These are phyloP conservation scores for Lyophyllum semitale DNA, from an alignment of 768 basidiomycete genomes.

Conservation along the genomic window DNA sequence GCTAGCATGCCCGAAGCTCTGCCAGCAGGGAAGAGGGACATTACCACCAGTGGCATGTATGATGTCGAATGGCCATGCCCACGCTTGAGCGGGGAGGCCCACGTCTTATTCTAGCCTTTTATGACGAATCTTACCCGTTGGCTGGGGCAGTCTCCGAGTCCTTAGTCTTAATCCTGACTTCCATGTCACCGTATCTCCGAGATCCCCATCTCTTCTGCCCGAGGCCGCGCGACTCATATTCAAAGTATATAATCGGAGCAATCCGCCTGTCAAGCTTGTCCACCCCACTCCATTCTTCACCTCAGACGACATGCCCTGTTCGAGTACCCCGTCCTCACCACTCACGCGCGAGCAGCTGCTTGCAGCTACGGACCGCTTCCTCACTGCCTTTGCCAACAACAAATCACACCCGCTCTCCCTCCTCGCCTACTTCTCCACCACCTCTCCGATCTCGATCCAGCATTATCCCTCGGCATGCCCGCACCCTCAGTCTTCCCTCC, in stretches of 20 bases:
- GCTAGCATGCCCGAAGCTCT: not conserved
- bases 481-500: constrained; percentile 32
- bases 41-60: not conserved
- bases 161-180: constrained; percentile 12
- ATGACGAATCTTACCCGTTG: not conserved
- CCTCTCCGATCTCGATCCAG: constrained; percentile 38
- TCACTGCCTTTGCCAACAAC: constrained; percentile 37
- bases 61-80: not conserved
- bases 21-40: not conserved
- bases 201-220: constrained; percentile 35
- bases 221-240: constrained; percentile 23
- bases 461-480: constrained; percentile 39
- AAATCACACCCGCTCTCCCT: constrained; percentile 31
- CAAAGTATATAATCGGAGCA: constrained; percentile 21
- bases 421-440: constrained; percentile 40
- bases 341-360: constrained; percentile 31
- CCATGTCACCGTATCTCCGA: constrained; percentile 14
- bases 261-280: not conserved
- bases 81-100: not conserved
- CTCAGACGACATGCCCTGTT: constrained; percentile 1
- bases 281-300: not conserved
- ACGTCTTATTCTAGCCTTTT: not conserved
- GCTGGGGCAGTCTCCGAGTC: not conserved
- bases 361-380: constrained; percentile 34
- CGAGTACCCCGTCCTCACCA: constrained; percentile 10